These are phyloP conservation scores for Lasiosphaeria hispida DNA, from an alignment of 495 filamentous ascomycete genomes.

Conservation along the genomic window DNA sequence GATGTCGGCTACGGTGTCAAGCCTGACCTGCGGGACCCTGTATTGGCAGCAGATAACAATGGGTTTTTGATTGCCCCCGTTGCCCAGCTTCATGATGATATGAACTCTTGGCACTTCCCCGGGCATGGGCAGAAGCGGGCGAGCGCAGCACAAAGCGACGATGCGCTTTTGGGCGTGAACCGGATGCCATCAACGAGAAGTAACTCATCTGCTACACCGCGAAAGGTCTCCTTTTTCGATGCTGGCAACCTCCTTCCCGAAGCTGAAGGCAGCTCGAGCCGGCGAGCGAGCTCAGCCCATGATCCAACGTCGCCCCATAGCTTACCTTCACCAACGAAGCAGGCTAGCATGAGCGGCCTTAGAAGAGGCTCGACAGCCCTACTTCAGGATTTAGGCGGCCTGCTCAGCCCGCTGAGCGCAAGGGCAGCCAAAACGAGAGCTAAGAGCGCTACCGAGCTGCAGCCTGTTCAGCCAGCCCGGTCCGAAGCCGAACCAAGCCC, in stretches of 20 bases:
- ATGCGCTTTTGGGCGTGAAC: constrained; percentile 26
- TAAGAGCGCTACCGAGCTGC: constrained; percentile 30
- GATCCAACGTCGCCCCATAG: constrained; percentile 29
- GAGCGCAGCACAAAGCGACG: constrained; percentile 33
- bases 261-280: constrained; percentile 24
- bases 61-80: constrained; percentile 33
- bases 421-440: constrained; percentile 22
- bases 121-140: constrained; percentile 24
- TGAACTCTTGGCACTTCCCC: constrained; percentile 43
- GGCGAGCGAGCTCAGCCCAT: constrained; percentile 36
- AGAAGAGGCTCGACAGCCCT: constrained; percentile 51
- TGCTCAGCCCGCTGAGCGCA: constrained; percentile 36
- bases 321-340: constrained; percentile 32
- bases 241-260: constrained; percentile 62
- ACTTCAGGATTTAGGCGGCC: constrained; percentile 59
- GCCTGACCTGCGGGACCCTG: constrained; percentile 52
- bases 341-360: constrained; percentile 34
- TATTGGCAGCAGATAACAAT: constrained; percentile 19
- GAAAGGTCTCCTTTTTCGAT: constrained; percentile 66
- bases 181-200: constrained; percentile 26
- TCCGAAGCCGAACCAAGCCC: constrained; percentile 25
- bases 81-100: constrained; percentile 23
- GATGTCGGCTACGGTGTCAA: constrained; percentile 67
- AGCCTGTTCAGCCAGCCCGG: constrained; percentile 24
- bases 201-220: constrained; percentile 42